These are phyloP conservation scores for Metschnikowia rubicola DNA, from an alignment of 805 yeast genomes.

Conservation along the genomic window DNA sequence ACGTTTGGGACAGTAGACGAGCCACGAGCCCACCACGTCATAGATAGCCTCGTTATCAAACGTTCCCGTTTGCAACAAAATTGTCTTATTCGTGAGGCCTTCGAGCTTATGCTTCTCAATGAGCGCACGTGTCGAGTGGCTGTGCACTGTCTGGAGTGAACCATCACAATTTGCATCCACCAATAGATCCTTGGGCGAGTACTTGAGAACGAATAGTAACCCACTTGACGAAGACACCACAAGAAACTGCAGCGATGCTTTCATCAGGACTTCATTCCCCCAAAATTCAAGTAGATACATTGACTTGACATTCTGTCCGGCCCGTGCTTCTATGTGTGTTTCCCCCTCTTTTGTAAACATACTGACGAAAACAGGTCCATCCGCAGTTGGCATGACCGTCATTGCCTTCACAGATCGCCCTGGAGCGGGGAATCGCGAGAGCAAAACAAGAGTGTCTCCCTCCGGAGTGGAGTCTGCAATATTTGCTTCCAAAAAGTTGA, in stretches of 20 bases:
- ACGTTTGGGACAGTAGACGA: constrained; percentile 44
- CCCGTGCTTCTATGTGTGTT: constrained; percentile 5
- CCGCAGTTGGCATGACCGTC: constrained; percentile 6
- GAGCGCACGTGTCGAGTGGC: constrained; percentile 10
- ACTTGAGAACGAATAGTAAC: constrained; percentile 8
- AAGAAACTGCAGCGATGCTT: constrained; percentile 9
- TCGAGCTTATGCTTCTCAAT: constrained; percentile 3
- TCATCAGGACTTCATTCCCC: constrained; percentile 7
- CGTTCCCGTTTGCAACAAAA: constrained; percentile 30
- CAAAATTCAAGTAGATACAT: constrained; percentile 1
- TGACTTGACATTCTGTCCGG: background rate
- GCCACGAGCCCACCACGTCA: constrained; percentile 49
- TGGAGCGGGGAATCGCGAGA: constrained; percentile 3
- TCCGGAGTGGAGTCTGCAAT: constrained; percentile 2
- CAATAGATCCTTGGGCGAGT: constrained; percentile 1
- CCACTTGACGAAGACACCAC: constrained; percentile 11
- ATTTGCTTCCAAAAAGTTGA: background rate
- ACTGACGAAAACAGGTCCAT: constrained; percentile 6
- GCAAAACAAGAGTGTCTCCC: constrained; percentile 11
- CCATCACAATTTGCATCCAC: constrained; percentile 9
- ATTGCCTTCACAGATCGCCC: constrained; percentile 12
- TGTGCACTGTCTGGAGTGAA: constrained; percentile 16
- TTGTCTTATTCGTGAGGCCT: background rate
- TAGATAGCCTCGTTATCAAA: constrained; percentile 40
- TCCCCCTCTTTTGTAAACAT: background rate